A percentile compares a stretch with the other conserved stretches of the same genome.
phyloP scores from a whole-genome alignment of 179 eudicot species.

The Sideroxylon spinosum region DNA sequence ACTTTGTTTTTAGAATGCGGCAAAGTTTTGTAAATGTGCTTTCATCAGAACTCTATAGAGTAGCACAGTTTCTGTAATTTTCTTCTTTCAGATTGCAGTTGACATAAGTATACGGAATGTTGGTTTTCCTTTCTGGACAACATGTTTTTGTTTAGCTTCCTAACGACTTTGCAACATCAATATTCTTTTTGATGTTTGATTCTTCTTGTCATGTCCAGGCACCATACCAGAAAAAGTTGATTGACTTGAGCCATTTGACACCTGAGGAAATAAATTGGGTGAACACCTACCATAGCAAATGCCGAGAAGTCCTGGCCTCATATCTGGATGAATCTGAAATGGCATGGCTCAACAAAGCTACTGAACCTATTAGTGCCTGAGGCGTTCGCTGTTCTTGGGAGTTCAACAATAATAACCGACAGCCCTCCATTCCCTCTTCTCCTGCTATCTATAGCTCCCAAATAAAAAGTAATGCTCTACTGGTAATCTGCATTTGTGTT shows the following conservation, averaged over 20 bases:
- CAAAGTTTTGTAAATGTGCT: neutral
- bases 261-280: constrained; percentile 77
- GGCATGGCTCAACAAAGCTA: constrained; percentile 70
- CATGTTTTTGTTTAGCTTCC: neutral
- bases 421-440: no score
- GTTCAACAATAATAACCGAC: no score
- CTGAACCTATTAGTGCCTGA: constrained; percentile 48
- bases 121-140: neutral
- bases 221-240: constrained; percentile 78
- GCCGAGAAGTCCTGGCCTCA: constrained; percentile 63
- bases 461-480: no score
- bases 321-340: constrained; percentile 52
- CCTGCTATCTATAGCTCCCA: no score
- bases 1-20: neutral
- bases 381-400: neutral
- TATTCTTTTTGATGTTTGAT: neutral
- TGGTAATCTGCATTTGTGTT: no score
- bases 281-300: constrained; percentile 61
- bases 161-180: neutral
- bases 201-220: constrained; percentile 42
- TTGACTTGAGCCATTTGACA: constrained; percentile 47
- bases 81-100: neutral
- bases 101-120: neutral
- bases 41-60: neutral
- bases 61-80: neutral